These are phyloP conservation scores for Anaeromyces robustus DNA, from an alignment of 192 early-diverging fungal genomes.

Conservation along the genomic window DNA sequence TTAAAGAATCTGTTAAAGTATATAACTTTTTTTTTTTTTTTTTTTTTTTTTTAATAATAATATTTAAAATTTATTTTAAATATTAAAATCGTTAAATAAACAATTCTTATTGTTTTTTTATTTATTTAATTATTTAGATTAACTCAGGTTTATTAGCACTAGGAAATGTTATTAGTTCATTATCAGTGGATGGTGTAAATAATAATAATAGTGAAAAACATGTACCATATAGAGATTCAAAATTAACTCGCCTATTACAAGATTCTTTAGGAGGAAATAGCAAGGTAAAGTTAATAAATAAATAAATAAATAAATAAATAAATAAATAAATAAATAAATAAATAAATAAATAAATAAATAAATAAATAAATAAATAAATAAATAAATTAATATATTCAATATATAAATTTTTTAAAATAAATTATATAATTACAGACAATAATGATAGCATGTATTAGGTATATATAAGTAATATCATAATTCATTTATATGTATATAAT, in stretches of 20 bases:
- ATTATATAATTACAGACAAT: constrained; percentile 11
- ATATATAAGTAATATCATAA: neutral
- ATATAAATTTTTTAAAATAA: too few relatives aligned
- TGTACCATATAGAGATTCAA: neutral
- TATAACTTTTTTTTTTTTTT: neutral
- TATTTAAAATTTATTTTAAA: too few relatives aligned
- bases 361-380: too few relatives aligned
- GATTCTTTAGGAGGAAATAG: constrained; percentile 13
- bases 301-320: too few relatives aligned
- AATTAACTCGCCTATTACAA: constrained; percentile 18
- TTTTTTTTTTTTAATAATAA: too few relatives aligned
- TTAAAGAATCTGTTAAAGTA: constrained; percentile 35
- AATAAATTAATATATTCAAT: too few relatives aligned
- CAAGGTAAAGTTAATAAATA: neutral
- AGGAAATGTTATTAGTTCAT: neutral
- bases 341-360: too few relatives aligned
- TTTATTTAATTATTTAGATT: too few relatives aligned
- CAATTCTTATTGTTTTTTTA: too few relatives aligned
- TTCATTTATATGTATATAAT: constrained; percentile 7
- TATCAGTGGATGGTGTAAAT: neutral
- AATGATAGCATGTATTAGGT: constrained; percentile 34
- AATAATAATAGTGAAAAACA: neutral
- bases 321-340: too few relatives aligned
- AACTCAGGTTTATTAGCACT: neutral
- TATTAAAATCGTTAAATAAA: too few relatives aligned